Percentiles rank a stretch among this genome's conserved stretches.
Conservation (phyloP, 441 rosid species). For the Populus hybrid region DNA sequence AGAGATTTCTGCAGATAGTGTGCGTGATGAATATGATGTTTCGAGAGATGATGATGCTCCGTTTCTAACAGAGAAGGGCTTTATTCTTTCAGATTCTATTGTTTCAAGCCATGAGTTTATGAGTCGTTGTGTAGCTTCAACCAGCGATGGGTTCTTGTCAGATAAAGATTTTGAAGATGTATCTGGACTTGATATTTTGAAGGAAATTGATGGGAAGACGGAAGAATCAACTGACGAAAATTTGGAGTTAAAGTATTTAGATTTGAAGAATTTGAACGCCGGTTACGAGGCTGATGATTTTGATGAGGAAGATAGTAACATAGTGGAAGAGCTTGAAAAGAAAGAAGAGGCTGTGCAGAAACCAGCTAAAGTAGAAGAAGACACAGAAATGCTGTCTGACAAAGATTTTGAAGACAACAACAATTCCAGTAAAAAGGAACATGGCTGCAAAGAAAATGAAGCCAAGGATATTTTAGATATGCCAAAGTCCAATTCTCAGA, state of each 20-base stretch:
- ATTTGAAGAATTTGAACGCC: conserved; percentile 8
- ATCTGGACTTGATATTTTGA: conserved; percentile 8
- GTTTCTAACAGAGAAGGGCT: conserved; percentile 43
- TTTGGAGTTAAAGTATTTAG: conserved; percentile 14
- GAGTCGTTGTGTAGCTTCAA: conserved; percentile 43
- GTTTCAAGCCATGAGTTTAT: conserved; percentile 48
- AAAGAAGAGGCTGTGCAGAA: conserved; percentile 25
- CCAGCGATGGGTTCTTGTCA: conserved; percentile 47
- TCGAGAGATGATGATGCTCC: conserved; percentile 18
- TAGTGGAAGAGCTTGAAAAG: conserved; percentile 24
- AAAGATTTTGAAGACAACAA: conserved; percentile 8
- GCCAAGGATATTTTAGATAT: conserved; percentile 7
- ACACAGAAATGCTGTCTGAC: conserved; percentile 9
- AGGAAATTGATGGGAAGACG: conserved; percentile 17
- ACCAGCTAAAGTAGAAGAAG: background rate
- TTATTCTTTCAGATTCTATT: conserved; percentile 31
- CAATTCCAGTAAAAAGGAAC: conserved; percentile 12
- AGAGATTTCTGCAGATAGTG: conserved; percentile 4
- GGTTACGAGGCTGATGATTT: conserved; percentile 17
- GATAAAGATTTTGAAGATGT: conserved; percentile 48
- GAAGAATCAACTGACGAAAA: conserved; percentile 19
- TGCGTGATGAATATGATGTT: conserved; percentile 12
- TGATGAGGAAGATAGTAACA: conserved; percentile 13
- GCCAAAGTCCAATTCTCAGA: conserved; percentile 9
- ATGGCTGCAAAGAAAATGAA: conserved; percentile 4